A percentile compares a stretch with the other conserved stretches of the same genome.
phyloP scores from a whole-genome alignment of 257 asterid genomes.

The Fraxinus americana region DNA sequence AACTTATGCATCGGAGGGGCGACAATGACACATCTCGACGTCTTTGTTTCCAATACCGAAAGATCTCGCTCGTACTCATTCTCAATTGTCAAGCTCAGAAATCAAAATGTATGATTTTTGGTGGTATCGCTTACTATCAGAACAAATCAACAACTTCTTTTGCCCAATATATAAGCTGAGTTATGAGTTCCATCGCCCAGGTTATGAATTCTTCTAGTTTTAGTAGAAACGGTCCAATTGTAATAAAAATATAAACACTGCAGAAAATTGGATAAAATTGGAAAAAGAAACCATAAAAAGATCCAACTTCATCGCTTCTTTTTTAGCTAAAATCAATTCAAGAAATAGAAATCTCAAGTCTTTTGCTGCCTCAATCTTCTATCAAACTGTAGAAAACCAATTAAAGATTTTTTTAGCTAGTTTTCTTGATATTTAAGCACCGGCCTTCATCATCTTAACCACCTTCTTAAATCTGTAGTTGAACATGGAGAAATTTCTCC shows the following conservation, averaged over 20 bases:
- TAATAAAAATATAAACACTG: neutral
- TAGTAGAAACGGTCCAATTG: no score
- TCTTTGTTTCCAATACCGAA: no score
- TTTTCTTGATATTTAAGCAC: neutral
- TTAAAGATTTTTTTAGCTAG: neutral
- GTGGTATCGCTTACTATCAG: no score
- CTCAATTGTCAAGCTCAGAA: no score
- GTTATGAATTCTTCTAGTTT: no score
- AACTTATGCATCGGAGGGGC: no score
- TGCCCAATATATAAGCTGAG: no score
- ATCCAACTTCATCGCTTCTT: constrained; percentile 25
- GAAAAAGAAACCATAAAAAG: constrained; percentile 18
- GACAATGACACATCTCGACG: no score
- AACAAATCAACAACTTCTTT: no score
- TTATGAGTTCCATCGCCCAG: no score
- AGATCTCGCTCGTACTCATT: no score
- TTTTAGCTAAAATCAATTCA: constrained; percentile 25
- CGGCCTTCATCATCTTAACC: constrained; percentile 64
- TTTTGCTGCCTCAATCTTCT: neutral
- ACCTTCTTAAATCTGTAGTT: constrained; percentile 74
- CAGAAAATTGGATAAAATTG: neutral
- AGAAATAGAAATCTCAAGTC: constrained; percentile 16
- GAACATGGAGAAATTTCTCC: constrained; percentile 92
- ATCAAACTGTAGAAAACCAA: constrained; percentile 19
- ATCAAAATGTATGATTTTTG: no score